Base-by-base conservation (phyloP, 805 yeast species). In the Ogataea polymorpha region DNA sequence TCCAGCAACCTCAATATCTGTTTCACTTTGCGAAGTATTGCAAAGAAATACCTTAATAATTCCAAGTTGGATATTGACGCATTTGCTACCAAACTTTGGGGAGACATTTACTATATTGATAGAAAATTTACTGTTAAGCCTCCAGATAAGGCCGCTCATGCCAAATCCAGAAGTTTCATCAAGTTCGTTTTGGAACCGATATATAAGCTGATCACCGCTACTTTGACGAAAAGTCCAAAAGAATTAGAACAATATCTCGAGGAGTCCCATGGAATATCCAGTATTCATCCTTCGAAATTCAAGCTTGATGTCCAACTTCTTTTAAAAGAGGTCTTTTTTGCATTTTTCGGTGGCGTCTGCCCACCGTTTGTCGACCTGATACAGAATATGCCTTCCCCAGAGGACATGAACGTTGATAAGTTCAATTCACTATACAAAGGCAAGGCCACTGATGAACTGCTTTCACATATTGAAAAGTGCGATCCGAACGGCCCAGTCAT, bases 101-200 rank as follows among this genome's bases (percentile, higher is more conserved):
- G 96, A 0, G 81, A 83, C 46, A 55, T 78, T 6, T 80, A 71
- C 50, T 86, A 66, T 55, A 61, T 77, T 37, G 51, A 63, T 1
- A 70, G 75, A 8, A 71, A 65, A 39, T 82, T 88, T 49, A 55
- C 71, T 0, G 58, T 58, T 0, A 51, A 48, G 35, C 65, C 62
- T 39, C 41, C 32, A 34, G 57, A 44, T 38, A 49, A 21, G 55
- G 60, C 44, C 24, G 46, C 38, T 23, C 45, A 35, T 31, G 65
- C 51, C 29, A 24, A 23, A 2, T 28, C 43, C 28, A 55, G 77
- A 39, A 58, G 87, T 1, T 85, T 91, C 59, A 72, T 74, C 5
- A 67, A 71, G 32, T 83, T 88, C 51, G 71, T 93, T 6, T 63
- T 89, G 7, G 79, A 77, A 18, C 99, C 98, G 2, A 54, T 91